Evolutionary conservation across 352 stramenopile species (phyloP), one percentile per base, ranked within the genome.

Genomic region (Phytophthora aleatoria): DNA sequence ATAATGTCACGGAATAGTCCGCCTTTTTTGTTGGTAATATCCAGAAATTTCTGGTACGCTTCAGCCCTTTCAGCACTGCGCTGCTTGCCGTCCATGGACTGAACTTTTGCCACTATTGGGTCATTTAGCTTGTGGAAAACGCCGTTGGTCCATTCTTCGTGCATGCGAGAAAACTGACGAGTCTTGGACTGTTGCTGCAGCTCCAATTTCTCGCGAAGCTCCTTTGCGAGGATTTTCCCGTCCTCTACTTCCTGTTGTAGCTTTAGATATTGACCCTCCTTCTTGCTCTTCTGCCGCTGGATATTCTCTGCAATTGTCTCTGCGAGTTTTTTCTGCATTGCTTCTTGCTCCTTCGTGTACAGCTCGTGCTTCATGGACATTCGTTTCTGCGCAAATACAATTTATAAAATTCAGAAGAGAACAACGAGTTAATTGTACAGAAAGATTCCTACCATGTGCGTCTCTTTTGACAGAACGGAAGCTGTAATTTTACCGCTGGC

Each of bases 1-100:
- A 91, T 93, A 58, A 93, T 93, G 55, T 93, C 85, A 51, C 85
- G 85, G 47, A 91, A 93, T 54, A 93, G 71, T 8, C 81, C 81
- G 7, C 80, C 82, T 54, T 92, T 92, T 67, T 91, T 91, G 73
- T 91, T 90, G 45, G 81, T 90, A 64, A 89, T 89, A 59, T 91
- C 83, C 10, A 93, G 67, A 53, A 91, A 93, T 49, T 82, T 84
- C 60, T 90, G 79, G 52, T 93, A 91, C 30, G 76, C 74, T 59
- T 86, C 73, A n/a, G 49, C 55, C 26, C 48, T 64, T 20, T 74
- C 55, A 27, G 30, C 43, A 41, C 61, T 74, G 45, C 83, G 73
- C 53, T 90, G 87, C 31, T 78, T 73, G 4, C 61, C 35, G 44
- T 91, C 79, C 69, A 91, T 79, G 10, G 78, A 67, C 11, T 77